Evolutionary conservation across 768 basidiomycete species (phyloP), one percentile per base, ranked within the genome.

Genomic region (Sistotremastrum niveocremeum): DNA sequence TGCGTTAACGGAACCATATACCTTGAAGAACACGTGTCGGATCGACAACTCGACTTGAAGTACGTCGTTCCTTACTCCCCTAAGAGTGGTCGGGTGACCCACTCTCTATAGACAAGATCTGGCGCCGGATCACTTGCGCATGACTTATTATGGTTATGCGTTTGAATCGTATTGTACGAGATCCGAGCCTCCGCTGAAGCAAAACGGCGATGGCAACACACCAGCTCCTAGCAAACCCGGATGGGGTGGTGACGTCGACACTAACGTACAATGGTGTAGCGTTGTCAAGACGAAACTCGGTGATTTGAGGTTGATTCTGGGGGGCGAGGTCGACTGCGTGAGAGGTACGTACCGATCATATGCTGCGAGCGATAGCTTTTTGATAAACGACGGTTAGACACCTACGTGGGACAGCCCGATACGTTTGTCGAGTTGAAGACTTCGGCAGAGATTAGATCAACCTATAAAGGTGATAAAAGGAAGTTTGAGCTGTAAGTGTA

Each of bases 281-380:
- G 80, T 94, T 44, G 83, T 89, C 39, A 85, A 86, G 60, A 88
- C 86, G 4, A 87, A 84, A 50, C 71, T 91, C 29, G 84, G 80
- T 0, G 70, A 76, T 46, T 73, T 69, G 30, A 68, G 85, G 37
- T 63, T 87, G 43, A 64, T 94, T 47, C 76, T 91, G 41, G 89
- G 89, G 1, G 89, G 90, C 4, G 89, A 93, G 62, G 89, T 94
- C 5, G 89, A 94, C 60, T 94, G 89, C 56, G 77, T 90, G 20
- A 69, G 77, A 60, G 83, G 87, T 84, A 50, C 48, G 65, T 56
- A 38, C 11, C 46, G 4, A 33, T 41, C 11, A 30, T 28, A 20
- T 20, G 20, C 12, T 28, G 8, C 40, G 39, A 28, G 20, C 20
- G 9, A 9, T 28, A 39, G n/a, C 37, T 31, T 11, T 11, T 33